These are phyloP conservation scores for Bjerkandera adusta DNA, from an alignment of 1,284 basidiomycete species.

Conservation along the genomic window DNA sequence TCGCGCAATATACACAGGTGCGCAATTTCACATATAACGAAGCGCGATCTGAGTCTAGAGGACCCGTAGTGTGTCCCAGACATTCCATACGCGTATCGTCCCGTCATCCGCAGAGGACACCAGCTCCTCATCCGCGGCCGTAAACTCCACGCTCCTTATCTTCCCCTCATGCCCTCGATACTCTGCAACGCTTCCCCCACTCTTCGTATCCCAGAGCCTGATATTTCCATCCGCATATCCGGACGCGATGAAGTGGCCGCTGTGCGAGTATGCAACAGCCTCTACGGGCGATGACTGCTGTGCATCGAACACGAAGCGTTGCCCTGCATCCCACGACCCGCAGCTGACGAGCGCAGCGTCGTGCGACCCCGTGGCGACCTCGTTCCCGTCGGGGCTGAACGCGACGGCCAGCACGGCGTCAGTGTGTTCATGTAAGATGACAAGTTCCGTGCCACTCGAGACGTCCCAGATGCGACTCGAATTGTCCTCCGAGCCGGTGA, in stretches of 20 bases:
- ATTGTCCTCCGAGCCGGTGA: conserved; percentile 24
- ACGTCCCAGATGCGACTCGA: conserved; percentile 20
- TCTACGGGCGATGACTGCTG: conserved; percentile 14
- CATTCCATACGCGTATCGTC: conserved; percentile 20
- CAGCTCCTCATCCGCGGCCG: conserved; percentile 14
- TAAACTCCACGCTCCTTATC: conserved; percentile 15
- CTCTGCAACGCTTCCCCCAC: conserved; percentile 11
- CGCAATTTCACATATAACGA: no score
- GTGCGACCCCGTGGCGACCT: conserved; percentile 32
- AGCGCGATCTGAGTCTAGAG: not conserved
- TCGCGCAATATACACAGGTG: no score
- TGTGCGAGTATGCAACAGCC: conserved; percentile 13
- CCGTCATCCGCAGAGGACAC: conserved; percentile 19
- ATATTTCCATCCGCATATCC: conserved; percentile 13
- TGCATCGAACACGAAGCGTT: conserved; percentile 23
- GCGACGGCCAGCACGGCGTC: conserved; percentile 17
- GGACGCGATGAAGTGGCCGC: conserved; percentile 11
- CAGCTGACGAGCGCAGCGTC: conserved; percentile 31
- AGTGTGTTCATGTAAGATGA: conserved; percentile 16
- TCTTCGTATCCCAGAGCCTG: conserved; percentile 15
- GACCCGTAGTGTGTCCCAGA: conserved; percentile 9
- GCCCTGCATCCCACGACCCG: conserved; percentile 27
- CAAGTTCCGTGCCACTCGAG: conserved; percentile 19
- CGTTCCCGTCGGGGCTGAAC: conserved; percentile 8
- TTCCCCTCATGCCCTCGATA: conserved; percentile 15